Evolutionary conservation across 2,329 filamentous ascomycete species (phyloP).

Genomic region (Phialocephala sp.): DNA sequence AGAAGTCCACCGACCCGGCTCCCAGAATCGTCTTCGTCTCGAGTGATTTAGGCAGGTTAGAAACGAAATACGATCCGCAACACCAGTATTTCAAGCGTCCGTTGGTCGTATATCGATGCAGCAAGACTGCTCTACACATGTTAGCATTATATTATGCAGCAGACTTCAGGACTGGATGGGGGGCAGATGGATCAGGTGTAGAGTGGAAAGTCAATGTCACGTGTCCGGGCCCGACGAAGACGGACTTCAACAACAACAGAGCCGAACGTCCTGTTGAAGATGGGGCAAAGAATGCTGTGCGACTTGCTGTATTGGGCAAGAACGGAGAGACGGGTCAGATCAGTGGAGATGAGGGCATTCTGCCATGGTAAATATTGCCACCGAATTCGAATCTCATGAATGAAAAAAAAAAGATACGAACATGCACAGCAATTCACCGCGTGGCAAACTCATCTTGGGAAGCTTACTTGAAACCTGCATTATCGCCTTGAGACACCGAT

Average conservation of each 20-base stretch:
- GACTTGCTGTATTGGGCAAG: slow-evolving; percentile 12
- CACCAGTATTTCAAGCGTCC: slow-evolving; percentile 18
- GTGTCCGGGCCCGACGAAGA: slow-evolving; percentile 14
- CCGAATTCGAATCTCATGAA: not conserved
- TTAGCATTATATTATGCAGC: slow-evolving; percentile 38
- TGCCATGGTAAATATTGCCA: slow-evolving; percentile 12
- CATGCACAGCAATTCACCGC: not conserved
- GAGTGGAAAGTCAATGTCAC: slow-evolving; percentile 23
- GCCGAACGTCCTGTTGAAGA: slow-evolving; percentile 9
- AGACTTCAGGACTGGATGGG: slow-evolving; percentile 15
- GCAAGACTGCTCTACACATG: slow-evolving; percentile 40
- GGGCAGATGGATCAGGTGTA: not conserved
- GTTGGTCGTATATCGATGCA: slow-evolving; percentile 28
- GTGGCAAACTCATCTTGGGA: not conserved
- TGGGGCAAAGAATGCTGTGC: slow-evolving; percentile 14
- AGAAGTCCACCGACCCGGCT: slow-evolving; percentile 30
- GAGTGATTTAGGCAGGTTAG: slow-evolving; percentile 30
- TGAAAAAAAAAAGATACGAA: not conserved
- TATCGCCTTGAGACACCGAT: slow-evolving; percentile 13
- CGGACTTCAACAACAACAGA: slow-evolving; percentile 11
- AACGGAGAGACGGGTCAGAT: slow-evolving; percentile 20
- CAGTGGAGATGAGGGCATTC: slow-evolving; percentile 14
- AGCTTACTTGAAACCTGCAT: slow-evolving; percentile 15
- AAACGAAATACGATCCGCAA: slow-evolving; percentile 20
- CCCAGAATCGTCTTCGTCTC: slow-evolving; percentile 38